Conservation (phyloP, 164 flowering plant species). For the Piper longum region DNA sequence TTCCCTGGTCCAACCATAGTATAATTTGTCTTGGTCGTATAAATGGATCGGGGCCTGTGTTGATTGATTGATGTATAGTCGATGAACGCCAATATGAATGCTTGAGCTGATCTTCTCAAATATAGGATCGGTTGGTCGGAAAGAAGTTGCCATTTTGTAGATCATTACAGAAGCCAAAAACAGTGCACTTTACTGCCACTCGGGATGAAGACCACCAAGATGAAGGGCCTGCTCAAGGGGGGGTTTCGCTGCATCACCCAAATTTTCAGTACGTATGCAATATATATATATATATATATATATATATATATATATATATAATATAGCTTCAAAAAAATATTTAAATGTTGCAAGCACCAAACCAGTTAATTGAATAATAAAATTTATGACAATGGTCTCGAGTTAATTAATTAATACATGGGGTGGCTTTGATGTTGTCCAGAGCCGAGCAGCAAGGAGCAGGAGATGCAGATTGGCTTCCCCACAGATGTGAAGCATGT, state of each 20-base stretch:
- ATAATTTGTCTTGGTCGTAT: not conserved
- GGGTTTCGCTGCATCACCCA: conserved; percentile 77
- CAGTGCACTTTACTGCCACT: not conserved
- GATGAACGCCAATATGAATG: not conserved
- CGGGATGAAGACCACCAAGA: conserved; percentile 26
- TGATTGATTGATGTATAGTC: not conserved
- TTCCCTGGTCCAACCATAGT: no score
- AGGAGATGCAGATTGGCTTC: conserved; percentile 62
- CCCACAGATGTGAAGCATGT: conserved; percentile 91
- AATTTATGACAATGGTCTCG: no score
- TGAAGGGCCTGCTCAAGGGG: conserved; percentile 77
- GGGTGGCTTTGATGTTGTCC: not conserved
- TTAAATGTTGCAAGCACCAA: not conserved
- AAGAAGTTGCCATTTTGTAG: conserved; percentile 1
- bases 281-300: no score
- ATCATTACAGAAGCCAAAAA: conserved; percentile 2
- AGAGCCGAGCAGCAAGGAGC: conserved; percentile 30
- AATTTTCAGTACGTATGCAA: conserved; percentile 38
- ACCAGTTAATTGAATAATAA: no score
- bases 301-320: no score
- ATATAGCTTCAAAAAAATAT: not conserved
- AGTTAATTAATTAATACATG: not conserved
- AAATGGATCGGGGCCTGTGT: not conserved
- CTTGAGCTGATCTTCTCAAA: not conserved
- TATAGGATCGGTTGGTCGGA: not conserved